Percentiles rank a stretch among this genome's conserved stretches.
Evolutionary conservation across 345 rosid species (phyloP).

Genomic region (Salix udensis): DNA sequence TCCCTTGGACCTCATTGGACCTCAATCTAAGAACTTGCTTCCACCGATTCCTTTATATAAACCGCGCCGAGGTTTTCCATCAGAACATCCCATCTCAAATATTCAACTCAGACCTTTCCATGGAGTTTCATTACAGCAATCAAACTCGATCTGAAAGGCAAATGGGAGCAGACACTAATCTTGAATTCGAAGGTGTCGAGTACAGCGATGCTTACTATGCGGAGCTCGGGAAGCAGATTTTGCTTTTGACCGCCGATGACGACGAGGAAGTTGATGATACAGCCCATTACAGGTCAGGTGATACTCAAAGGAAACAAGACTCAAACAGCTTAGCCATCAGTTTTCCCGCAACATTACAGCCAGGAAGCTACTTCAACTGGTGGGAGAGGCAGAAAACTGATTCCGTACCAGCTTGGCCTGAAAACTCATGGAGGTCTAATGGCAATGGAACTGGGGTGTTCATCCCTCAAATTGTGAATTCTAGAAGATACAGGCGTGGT

Average conservation of each 20-base stretch:
- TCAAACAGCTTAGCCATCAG: background rate
- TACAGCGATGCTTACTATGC: slow-evolving; percentile 38
- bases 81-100: too few species aligned
- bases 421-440: slow-evolving; percentile 21
- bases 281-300: background rate
- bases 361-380: slow-evolving; percentile 29
- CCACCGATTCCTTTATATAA: background rate
- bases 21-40: slow-evolving; percentile 9
- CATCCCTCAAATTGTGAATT: slow-evolving; percentile 35
- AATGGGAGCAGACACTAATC: background rate
- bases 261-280: slow-evolving; percentile 11
- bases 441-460: slow-evolving; percentile 53
- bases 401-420: slow-evolving; percentile 25
- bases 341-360: slow-evolving; percentile 16
- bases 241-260: slow-evolving; percentile 43
- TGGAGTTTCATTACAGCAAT: slow-evolving; percentile 1
- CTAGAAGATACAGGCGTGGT: slow-evolving; percentile 23
- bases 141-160: background rate
- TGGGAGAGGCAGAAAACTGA: slow-evolving; percentile 10
- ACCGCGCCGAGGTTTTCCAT: too few species aligned
- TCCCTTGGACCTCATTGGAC: slow-evolving; percentile 36
- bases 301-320: background rate
- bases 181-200: slow-evolving; percentile 12
- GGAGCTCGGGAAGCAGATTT: slow-evolving; percentile 39
- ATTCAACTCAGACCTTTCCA: background rate